A percentile compares a stretch with the other conserved stretches of the same genome.
These are phyloP conservation scores for Neurospora hispaniola DNA, from an alignment of 495 filamentous ascomycete species.

Conservation along the genomic window DNA sequence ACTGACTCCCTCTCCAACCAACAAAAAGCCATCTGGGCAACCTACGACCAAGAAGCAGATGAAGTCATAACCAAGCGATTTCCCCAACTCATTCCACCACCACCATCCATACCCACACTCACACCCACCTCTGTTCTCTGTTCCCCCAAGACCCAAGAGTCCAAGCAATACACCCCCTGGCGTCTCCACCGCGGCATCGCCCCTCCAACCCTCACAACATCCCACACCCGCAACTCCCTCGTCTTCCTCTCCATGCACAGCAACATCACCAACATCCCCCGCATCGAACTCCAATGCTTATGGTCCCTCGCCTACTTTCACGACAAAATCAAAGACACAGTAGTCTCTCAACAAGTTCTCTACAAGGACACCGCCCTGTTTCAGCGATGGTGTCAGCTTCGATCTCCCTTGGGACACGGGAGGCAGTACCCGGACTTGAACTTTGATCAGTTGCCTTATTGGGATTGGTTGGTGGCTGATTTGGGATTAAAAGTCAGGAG, in stretches of 20 bases:
- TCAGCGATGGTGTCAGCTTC: conserved; percentile 45
- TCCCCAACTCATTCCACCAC: conserved; percentile 37
- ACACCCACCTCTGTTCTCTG: not conserved
- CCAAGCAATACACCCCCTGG: conserved; percentile 20
- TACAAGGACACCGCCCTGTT: conserved; percentile 38
- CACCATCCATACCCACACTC: not conserved
- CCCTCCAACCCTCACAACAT: conserved; percentile 31
- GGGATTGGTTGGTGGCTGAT: conserved; percentile 52
- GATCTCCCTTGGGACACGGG: conserved; percentile 48
- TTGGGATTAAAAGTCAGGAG: conserved; percentile 32
- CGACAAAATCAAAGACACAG: conserved; percentile 2
- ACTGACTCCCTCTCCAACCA: not conserved
- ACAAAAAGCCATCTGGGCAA: conserved; percentile 8
- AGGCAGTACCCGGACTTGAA: conserved; percentile 48
- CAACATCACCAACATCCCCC: conserved; percentile 41
- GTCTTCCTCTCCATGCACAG: conserved; percentile 55
- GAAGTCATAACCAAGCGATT: conserved; percentile 45
- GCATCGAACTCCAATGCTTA: conserved; percentile 16
- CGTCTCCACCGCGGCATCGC: conserved; percentile 59
- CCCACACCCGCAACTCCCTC: conserved; percentile 18
- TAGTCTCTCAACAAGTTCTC: too few species aligned
- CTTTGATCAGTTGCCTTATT: conserved; percentile 56
- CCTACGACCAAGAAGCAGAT: conserved; percentile 38
- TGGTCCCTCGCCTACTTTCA: conserved; percentile 32
- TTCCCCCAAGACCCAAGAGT: too few species aligned